phyloP scores from a whole-genome alignment of 371 early-diverging fungal species.

The Mortierella sp. region DNA sequence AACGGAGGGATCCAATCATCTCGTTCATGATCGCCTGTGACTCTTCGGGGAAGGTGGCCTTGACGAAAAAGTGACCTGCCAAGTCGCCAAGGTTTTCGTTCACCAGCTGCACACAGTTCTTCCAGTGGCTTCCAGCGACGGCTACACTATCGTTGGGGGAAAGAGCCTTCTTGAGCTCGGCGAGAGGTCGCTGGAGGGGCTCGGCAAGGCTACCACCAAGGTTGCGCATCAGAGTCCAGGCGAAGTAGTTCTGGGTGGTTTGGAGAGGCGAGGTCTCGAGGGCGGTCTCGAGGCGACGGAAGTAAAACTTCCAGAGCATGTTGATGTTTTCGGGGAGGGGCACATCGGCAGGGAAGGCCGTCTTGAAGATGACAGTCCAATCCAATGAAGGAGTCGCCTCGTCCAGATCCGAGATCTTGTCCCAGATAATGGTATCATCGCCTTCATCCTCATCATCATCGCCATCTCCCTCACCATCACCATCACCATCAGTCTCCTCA shows the following conservation, averaged over 20 bases:
- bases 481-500: neutral
- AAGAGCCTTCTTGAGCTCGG: slow-evolving; percentile 17
- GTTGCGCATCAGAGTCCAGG: slow-evolving; percentile 42
- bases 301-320: slow-evolving; percentile 31
- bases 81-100: slow-evolving; percentile 34
- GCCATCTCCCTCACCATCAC: neutral
- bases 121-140: neutral
- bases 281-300: slow-evolving; percentile 19
- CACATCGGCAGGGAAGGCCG: slow-evolving; percentile 28
- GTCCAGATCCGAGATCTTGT: slow-evolving; percentile 32
- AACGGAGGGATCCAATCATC: slow-evolving; percentile 21
- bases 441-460: slow-evolving; percentile 5
- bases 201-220: slow-evolving; percentile 27
- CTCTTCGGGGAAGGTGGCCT: slow-evolving; percentile 23
- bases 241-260: slow-evolving; percentile 40
- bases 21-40: slow-evolving; percentile 23
- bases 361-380: slow-evolving; percentile 35
- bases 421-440: slow-evolving; percentile 22
- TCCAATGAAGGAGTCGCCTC: slow-evolving; percentile 29
- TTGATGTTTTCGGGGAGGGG: slow-evolving; percentile 25
- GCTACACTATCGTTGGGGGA: neutral
- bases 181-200: slow-evolving; percentile 17
- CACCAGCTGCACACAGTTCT: slow-evolving; percentile 24
- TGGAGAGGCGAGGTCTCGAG: slow-evolving; percentile 8
- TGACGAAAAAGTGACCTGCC: slow-evolving; percentile 43